Base-by-base conservation (phyloP, 176 grass and related monocot genomes). In the Olyra latifolia region DNA sequence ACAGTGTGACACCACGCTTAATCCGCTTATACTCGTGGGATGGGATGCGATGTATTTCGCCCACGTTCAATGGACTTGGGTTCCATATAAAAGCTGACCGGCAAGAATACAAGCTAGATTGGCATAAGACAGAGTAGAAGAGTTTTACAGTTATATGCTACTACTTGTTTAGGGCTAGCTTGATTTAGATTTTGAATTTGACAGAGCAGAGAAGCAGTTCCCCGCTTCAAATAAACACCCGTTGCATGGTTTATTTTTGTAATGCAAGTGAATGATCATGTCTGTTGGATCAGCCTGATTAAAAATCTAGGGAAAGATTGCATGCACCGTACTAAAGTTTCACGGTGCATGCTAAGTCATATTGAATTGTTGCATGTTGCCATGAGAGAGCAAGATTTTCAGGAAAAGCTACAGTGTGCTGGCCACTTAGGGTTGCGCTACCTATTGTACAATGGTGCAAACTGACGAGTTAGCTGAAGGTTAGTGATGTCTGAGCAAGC, bases 401-500 rank as follows among this genome's bases (percentile, higher is more conserved):
- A 20, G 14, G 43, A 20, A 47, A 58, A 20, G 44, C 46, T 78
- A 2, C 38, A 46, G 44, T 3, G 10, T 59, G 64, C 2, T 77
- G 20, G 3, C 19, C 40, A 77, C 40, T 35, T 9, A 46, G 40
- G 25, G 61, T 62, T 29, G 22, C 27, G 29, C 48, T 39, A 80
- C 62, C 52, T 70, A 23, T 27, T 5, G 17, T 43, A 49, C n/a
- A 45, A 42, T 53, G 44, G 69, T 69, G 69, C 30, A 52, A 80
- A 69, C 23, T 35, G 52, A 43, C 43, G 47, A 71, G 56, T 39
- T 55, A 30, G 38, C 24, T 52, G 8, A 42, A 78, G 20, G 22
- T 30, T 67, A 84, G 75, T 84, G 87, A 88, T 75, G 76, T 80
- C 52, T 74, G 69, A 84, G 82, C 69, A 69, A 75, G 69, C 74